Conservation (phyloP, 2,329 filamentous ascomycete genomes). For the Talaromyces sp. region DNA sequence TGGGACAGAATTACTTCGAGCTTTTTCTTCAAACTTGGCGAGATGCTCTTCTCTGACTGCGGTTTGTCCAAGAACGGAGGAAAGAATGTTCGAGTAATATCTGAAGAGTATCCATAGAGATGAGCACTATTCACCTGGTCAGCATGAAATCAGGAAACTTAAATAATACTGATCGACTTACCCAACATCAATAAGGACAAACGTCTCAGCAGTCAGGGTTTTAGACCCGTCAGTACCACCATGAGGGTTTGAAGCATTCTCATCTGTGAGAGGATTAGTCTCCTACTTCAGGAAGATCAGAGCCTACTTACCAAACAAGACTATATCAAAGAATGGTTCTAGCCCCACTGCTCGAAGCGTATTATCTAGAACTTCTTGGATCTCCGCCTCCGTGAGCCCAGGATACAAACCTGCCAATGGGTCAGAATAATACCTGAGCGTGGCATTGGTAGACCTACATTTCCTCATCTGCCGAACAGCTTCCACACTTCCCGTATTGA, state of each 20-base stretch:
- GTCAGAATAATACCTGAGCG: not conserved
- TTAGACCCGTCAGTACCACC: slow-evolving; percentile 46
- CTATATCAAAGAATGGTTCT: slow-evolving; percentile 61
- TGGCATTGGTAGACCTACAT: slow-evolving; percentile 21
- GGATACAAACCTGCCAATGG: slow-evolving; percentile 48
- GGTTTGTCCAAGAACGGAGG: slow-evolving; percentile 33
- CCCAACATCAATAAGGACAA: slow-evolving; percentile 62
- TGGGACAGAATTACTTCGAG: slow-evolving; percentile 27
- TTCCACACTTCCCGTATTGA: slow-evolving; percentile 63
- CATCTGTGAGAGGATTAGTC: slow-evolving; percentile 22
- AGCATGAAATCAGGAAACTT: not conserved
- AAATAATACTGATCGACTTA: slow-evolving; percentile 18
- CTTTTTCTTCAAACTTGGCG: slow-evolving; percentile 45
- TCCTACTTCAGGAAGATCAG: not conserved
- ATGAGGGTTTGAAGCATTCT: slow-evolving; percentile 41
- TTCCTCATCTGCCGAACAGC: slow-evolving; percentile 57
- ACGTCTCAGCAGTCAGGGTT: slow-evolving; percentile 52
- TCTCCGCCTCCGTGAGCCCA: slow-evolving; percentile 58
- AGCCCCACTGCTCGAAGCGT: slow-evolving; percentile 55
- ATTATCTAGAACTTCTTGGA: slow-evolving; percentile 54
- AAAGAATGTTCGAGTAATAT: slow-evolving; percentile 63
- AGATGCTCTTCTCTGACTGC: slow-evolving; percentile 18
- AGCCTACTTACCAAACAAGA: slow-evolving; percentile 51
- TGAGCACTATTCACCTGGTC: slow-evolving; percentile 45
- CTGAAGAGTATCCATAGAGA: slow-evolving; percentile 60